These are phyloP conservation scores for Eimeria sp. DNA, from an alignment of 169 alveolate species.

Conservation along the genomic window DNA sequence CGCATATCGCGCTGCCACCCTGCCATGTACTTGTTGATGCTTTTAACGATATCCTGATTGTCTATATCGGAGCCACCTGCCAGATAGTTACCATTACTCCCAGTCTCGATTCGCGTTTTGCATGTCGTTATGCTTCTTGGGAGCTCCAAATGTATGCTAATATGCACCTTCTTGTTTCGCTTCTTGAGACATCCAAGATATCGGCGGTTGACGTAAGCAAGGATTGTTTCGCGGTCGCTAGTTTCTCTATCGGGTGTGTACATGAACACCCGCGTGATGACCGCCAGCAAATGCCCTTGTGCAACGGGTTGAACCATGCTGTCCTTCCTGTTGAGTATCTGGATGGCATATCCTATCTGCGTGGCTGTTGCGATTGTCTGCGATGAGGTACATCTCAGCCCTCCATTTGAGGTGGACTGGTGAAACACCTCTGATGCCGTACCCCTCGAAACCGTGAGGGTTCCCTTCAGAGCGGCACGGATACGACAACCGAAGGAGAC, in stretches of 20 bases:
- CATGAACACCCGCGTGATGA: background rate
- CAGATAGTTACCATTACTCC: background rate
- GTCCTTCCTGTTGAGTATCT: background rate
- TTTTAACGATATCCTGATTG: background rate
- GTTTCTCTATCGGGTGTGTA: background rate
- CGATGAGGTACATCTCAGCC: background rate
- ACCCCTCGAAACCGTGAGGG: background rate
- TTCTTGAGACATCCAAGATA: background rate
- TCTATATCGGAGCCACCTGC: background rate
- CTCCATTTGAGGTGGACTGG: background rate
- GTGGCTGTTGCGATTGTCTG: slow-evolving; percentile 18
- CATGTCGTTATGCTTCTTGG: background rate
- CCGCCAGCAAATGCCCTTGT: background rate
- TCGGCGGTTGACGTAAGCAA: background rate
- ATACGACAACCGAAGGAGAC: background rate
- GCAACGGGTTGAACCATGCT: background rate
- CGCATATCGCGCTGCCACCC: background rate
- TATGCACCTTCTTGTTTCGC: background rate
- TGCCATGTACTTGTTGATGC: background rate
- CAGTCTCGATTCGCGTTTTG: background rate
- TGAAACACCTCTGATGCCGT: background rate
- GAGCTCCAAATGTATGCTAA: background rate
- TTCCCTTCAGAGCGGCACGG: background rate
- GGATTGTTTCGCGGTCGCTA: background rate
- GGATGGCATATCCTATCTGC: background rate